These are phyloP conservation scores for Hyphodiscus hymeniophilus DNA, from an alignment of 495 filamentous ascomycete species.

Conservation along the genomic window DNA sequence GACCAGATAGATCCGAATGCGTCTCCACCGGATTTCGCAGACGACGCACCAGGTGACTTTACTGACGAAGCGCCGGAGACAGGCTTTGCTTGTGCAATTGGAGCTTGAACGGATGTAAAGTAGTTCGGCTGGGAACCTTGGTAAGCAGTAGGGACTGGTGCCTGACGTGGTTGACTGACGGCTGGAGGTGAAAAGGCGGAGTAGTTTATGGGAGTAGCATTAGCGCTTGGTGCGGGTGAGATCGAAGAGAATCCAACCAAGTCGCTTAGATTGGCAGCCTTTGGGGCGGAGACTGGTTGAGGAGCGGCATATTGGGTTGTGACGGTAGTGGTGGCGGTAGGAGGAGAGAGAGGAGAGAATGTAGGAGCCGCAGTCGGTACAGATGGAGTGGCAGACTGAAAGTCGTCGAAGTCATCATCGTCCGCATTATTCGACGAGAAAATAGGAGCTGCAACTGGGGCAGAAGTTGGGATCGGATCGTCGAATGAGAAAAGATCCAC, in stretches of 20 bases:
- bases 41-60: constrained; percentile 32
- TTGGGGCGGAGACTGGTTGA: constrained; percentile 70
- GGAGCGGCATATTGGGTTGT: constrained; percentile 69
- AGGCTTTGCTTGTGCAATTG: constrained; percentile 23
- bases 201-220: constrained; percentile 43
- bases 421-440: constrained; percentile 50
- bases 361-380: constrained; percentile 32
- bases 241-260: constrained; percentile 74
- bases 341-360: constrained; percentile 34
- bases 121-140: constrained; percentile 84
- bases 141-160: constrained; percentile 48
- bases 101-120: constrained; percentile 70
- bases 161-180: constrained; percentile 35
- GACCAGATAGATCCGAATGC: constrained; percentile 85
- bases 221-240: constrained; percentile 58
- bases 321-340: constrained; percentile 58
- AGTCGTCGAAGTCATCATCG: constrained; percentile 97
- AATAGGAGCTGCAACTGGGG: constrained; percentile 37
- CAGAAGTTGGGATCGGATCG: constrained; percentile 42
- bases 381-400: constrained; percentile 77
- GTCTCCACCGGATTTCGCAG: constrained; percentile 55
- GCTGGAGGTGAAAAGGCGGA: constrained; percentile 45
- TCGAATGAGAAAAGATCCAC: constrained; percentile 87
- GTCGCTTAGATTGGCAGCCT: constrained; percentile 70
- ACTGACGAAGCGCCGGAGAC: constrained; percentile 31